Base-by-base conservation (phyloP, 176 grass and related monocot species). In the Puya raimondii region DNA sequence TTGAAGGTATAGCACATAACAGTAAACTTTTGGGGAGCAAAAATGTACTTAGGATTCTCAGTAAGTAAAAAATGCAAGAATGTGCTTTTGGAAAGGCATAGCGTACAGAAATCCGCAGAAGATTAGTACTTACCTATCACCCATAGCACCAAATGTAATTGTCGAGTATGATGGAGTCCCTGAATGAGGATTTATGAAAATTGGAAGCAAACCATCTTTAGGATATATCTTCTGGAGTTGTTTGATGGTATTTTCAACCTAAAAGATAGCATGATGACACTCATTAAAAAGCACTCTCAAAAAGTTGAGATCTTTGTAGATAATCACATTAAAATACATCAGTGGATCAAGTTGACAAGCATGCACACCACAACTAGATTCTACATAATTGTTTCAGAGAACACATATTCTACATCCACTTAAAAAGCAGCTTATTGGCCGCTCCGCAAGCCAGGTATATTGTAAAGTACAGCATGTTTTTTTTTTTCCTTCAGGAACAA, bases 81-180 rank as follows among this genome's bases (percentile, higher is more conserved):
- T 42, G 33, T 42, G 33, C 33, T 42, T 1, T 42, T 42, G 33
- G 33, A 42, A 42, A 42, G 33, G 33, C 33, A 42, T 42, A 42
- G 33, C 6, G 33, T 42, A 7, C 33, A 26, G 2, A 26, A 26
- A 26, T 2, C 2, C 0, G 1, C 25, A 42, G 33, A 42, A 42
- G 4, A 42, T 42, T 42, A 42, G 33, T 42, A 42, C 33, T 42
- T 42, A 99, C 95, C 95, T 94, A 81, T 99, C 95, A 72, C 95
- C 95, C 90, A 99, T 94, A 64, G 95, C 95, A 86, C 95, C 95
- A 33, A 99, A 94, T 84, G 95, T 99, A 79, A 99, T 91, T 82
- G 87, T 99, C 70, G 95, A 94, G 74, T 94, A 88, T 13, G 87
- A 81, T 29, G 95, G 42, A 73, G 82, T 83, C 68, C 94, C 94